Evolutionary conservation across 78 protist genomes (phyloP).

Genomic region (Cavenderia fasciculata): DNA sequence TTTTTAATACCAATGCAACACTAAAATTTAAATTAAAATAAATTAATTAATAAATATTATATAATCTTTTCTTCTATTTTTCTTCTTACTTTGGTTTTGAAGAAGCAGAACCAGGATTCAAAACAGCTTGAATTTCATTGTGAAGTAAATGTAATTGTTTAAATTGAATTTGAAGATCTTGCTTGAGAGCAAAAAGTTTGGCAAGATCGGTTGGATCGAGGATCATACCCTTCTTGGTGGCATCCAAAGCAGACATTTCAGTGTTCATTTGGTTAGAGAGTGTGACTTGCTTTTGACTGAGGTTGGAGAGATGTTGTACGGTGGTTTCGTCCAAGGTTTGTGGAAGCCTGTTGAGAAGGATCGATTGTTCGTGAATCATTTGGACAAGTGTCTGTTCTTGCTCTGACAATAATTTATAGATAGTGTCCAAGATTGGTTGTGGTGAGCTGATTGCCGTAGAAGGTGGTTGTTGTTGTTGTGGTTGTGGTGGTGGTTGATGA

Average conservation of each 20-base stretch:
- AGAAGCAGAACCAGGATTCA: slow-evolving; percentile 40
- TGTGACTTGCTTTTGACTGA: slow-evolving; percentile 61
- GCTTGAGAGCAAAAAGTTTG: slow-evolving; percentile 59
- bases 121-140: slow-evolving; percentile 59
- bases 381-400: slow-evolving; percentile 57
- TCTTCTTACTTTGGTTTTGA: slow-evolving; percentile 71
- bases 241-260: slow-evolving; percentile 78
- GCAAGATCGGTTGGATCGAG: slow-evolving; percentile 76
- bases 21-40: background rate
- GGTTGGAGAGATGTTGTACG: background rate
- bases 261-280: slow-evolving; percentile 68
- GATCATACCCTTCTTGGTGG: slow-evolving; percentile 75
- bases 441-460: slow-evolving; percentile 55
- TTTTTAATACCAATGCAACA: slow-evolving; percentile 77
- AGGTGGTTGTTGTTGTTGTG: slow-evolving; percentile 27
- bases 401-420: slow-evolving; percentile 62
- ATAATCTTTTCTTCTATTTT: background rate
- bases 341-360: slow-evolving; percentile 61
- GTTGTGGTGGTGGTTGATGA: background rate
- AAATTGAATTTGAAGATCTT: slow-evolving; percentile 72
- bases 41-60: background rate
- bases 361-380: slow-evolving; percentile 75
- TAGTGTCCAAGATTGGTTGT: slow-evolving; percentile 75
- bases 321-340: slow-evolving; percentile 48
- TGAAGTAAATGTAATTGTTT: slow-evolving; percentile 60